Percentiles rank a stretch among this genome's conserved stretches.
Conservation (phyloP, 1,139 yeast species). For the Suhomyces yuchorum region DNA sequence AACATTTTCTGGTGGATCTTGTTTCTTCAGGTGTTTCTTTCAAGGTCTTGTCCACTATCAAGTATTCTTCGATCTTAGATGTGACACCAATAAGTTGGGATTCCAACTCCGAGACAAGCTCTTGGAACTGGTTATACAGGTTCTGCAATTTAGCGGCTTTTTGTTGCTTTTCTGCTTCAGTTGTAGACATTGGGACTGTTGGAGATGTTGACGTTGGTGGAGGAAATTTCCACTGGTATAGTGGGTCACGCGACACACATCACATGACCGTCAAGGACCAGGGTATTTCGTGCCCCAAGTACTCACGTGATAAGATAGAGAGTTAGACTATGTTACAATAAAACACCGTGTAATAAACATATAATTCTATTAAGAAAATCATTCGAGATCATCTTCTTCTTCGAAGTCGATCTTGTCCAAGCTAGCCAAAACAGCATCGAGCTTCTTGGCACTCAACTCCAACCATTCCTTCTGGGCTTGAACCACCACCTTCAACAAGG, state of each 20-base stretch:
- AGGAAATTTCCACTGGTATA: neutral
- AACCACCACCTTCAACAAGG: constrained; percentile 62
- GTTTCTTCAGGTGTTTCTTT: constrained; percentile 50
- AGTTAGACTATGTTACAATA: no score
- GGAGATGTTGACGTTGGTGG: neutral
- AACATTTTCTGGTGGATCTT: constrained; percentile 70
- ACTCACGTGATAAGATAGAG: no score
- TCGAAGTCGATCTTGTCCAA: constrained; percentile 39
- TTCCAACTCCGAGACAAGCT: constrained; percentile 57
- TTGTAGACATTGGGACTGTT: constrained; percentile 12
- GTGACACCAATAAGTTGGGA: constrained; percentile 54
- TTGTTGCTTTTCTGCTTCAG: constrained; percentile 32
- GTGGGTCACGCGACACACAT: neutral
- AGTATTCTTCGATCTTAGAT: constrained; percentile 46
- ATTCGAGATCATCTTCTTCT: constrained; percentile 28
- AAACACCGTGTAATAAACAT: neutral
- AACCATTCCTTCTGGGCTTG: constrained; percentile 70
- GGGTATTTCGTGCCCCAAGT: no score
- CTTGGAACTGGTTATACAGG: constrained; percentile 65
- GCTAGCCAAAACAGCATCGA: constrained; percentile 32
- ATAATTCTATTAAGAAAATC: neutral
- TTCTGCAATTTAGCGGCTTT: constrained; percentile 55
- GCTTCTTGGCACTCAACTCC: constrained; percentile 45
- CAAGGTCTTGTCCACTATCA: constrained; percentile 48
- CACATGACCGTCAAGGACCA: no score